Base-by-base conservation (phyloP, 2,329 filamentous ascomycete genomes). In the Immersiporthe knoxdaviesiana region DNA sequence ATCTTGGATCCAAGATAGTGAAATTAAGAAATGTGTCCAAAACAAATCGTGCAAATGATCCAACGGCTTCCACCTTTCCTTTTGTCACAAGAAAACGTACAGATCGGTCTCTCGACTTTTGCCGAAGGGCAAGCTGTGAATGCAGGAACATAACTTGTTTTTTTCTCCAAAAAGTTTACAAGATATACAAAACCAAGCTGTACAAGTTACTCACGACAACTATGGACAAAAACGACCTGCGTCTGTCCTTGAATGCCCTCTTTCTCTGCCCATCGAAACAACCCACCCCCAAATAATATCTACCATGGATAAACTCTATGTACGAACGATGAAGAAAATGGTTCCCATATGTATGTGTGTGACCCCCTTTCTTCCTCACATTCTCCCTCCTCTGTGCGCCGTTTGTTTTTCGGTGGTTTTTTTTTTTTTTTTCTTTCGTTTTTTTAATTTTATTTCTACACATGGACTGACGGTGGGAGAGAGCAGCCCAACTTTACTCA, bases 401-500 rank as follows among this genome's bases (percentile, higher is more conserved):
- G 24, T 16, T 11, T 56, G 52, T 56, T n/a, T n/a, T n/a, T n/a
- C n/a, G n/a, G n/a, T n/a, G n/a, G n/a, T n/a, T n/a, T n/a, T n/a
- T n/a, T n/a, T n/a, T n/a, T n/a, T n/a, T n/a, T n/a, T n/a, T n/a
- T n/a, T n/a, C n/a, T n/a, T n/a, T n/a, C 27, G 14, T 27, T 8
- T 56, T 7, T 32, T 56, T 8, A 35, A n/a, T n/a, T n/a, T n/a
- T n/a, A n/a, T n/a, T n/a, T 27, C 10, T 32, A 56, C 52, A 56
- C 24, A 32, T 32, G 27, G 7, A 6, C 14, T 30, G 16, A 12
- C 39, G 68, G 66, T 67, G 21, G 6, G 5, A 21, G 18, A 47
- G 5, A 21, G 18, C n/a, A 47, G 11, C 54, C 24, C 2, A 4
- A 11, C 54, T 32, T 61, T 60, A 71, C 27, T 71, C n/a, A 67